A percentile compares a stretch with the other conserved stretches of the same genome.
These are phyloP conservation scores for Calonectria hongkongensis DNA, from an alignment of 2,329 filamentous ascomycete genomes.

Conservation along the genomic window DNA sequence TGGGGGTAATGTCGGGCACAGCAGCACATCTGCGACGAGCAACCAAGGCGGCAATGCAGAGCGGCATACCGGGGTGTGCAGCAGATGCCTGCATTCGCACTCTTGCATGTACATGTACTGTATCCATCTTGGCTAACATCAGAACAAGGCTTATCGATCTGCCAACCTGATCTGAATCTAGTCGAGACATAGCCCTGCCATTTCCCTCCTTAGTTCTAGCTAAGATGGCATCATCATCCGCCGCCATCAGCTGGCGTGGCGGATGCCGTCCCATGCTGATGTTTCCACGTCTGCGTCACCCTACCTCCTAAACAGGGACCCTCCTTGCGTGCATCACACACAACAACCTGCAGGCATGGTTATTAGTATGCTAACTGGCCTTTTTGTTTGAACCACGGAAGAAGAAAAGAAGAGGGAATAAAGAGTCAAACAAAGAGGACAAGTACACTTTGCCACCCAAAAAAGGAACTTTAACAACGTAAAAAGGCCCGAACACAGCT, in stretches of 20 bases:
- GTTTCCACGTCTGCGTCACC: slow-evolving; percentile 30
- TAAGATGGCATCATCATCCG: slow-evolving; percentile 37
- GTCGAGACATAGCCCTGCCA: slow-evolving; percentile 28
- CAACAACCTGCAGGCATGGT: slow-evolving; percentile 6
- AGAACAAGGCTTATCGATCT: slow-evolving; percentile 35
- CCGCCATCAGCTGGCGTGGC: slow-evolving; percentile 37
- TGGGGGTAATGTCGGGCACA: neutral
- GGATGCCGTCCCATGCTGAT: slow-evolving; percentile 32
- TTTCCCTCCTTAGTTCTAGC: slow-evolving; percentile 8
- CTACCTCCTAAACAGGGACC: slow-evolving; percentile 25
- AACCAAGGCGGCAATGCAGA: neutral
- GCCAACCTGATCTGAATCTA: slow-evolving; percentile 38
- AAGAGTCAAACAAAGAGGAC: neutral
- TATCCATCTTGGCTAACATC: slow-evolving; percentile 3
- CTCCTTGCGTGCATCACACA: slow-evolving; percentile 27
- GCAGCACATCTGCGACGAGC: neutral
- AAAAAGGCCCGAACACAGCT: slow-evolving; percentile 16
- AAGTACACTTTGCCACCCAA: neutral
- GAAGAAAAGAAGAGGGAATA: slow-evolving; percentile 10
- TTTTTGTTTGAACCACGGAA: neutral
- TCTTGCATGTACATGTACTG: slow-evolving; percentile 18
- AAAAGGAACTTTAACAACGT: neutral
- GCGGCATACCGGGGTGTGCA: slow-evolving; percentile 9
- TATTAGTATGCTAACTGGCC: neutral
- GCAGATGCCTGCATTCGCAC: neutral